A percentile compares a stretch with the other conserved stretches of the same genome.
Conservation (phyloP, 129 eudicot species). For the Artemisia annua region DNA sequence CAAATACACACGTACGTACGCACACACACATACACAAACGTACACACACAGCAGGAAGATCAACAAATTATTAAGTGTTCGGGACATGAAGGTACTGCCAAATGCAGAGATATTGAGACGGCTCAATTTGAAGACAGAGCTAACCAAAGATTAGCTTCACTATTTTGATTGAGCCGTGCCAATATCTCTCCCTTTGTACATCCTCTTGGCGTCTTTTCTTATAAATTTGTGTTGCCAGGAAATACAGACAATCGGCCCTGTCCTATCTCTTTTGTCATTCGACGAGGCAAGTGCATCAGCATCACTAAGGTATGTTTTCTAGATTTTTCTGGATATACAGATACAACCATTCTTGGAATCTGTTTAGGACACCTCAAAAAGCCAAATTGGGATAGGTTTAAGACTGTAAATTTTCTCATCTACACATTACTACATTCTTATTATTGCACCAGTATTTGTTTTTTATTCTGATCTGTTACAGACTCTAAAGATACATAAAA, state of each 20-base stretch:
- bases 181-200: conserved; percentile 16
- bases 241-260: neutral
- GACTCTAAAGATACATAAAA: too few relatives aligned
- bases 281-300: neutral
- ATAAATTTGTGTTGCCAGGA: conserved; percentile 2
- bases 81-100: conserved; percentile 1
- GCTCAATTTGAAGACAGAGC: conserved; percentile 12
- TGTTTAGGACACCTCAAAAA: neutral
- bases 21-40: neutral
- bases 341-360: neutral
- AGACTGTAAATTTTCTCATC: too few relatives aligned
- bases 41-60: neutral
- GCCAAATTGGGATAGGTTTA: too few relatives aligned
- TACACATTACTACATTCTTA: too few relatives aligned
- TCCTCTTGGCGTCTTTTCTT: neutral
- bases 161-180: conserved; percentile 26
- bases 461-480: too few relatives aligned
- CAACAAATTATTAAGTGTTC: neutral
- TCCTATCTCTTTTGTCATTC: neutral
- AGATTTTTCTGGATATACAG: neutral
- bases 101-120: conserved; percentile 18
- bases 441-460: too few relatives aligned
- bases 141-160: conserved; percentile 1
- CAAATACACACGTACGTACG: neutral
- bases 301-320: neutral